Base-by-base conservation (phyloP, 805 yeast genomes). In the Debaryomyces hansenii region DNA sequence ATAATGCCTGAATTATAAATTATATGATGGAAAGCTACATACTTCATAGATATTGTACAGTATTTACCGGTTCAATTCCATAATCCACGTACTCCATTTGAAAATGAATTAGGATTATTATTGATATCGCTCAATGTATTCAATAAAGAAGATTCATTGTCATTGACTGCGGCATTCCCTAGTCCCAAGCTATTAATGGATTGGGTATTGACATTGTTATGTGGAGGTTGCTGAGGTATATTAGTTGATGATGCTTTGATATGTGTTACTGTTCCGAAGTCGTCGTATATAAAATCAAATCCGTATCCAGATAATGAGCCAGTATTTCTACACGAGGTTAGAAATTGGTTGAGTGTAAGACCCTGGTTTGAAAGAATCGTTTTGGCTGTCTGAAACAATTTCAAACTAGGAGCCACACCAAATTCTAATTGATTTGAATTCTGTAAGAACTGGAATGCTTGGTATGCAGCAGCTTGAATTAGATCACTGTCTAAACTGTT, bases 271-370 rank as follows among this genome's bases (percentile, higher is more conserved):
- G 64, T 67, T 1, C 78, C 77, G 37, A 68, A 59, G 45, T 75
- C 78, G 50, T 78, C 81, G 53, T 70, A 72, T 18, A 71, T 53
- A 36, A 75, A 59, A 18, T 75, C 78, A 54, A 77, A 78, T 20
- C 62, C 60, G 45, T 65, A 60, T 4, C 60, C 58, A 11, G 63
- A 42, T 15, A 56, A 58, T 2, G 57, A 39, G n/a, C 45, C 50
- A 28, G 67, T 50, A 14, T 60, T 60, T 9, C 57, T 56, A 28
- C 65, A 61, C 6, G 55, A 55, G 14, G 53, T 50, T 44, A 73
- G 58, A 46, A 62, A 68, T 34, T 56, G 71, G 48, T 62, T 72
- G 51, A 56, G 68, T 48, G 59, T 62, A 41, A 59, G 59, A 28
- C 42, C 58, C 45, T 52, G 56, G 56, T 49, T 67, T 47, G 63